Evolutionary conservation across 495 filamentous ascomycete genomes (phyloP), one percentile per base, ranked within the genome.

Genomic region (Staphylotrichum longicolle): DNA sequence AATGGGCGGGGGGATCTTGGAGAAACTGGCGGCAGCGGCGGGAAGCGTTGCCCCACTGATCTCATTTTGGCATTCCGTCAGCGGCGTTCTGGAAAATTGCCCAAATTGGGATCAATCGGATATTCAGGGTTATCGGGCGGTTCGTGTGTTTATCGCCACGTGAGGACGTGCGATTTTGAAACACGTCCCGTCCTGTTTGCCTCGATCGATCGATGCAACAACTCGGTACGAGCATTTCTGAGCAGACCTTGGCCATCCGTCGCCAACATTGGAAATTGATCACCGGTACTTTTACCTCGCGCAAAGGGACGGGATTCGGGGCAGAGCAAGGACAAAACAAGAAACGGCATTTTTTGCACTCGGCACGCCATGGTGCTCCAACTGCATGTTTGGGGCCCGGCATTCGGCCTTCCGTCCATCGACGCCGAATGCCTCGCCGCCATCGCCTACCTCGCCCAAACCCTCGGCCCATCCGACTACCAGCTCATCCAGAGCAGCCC

Each of bases 331-430:
- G 20, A 27, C 0, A 27, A 27, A 27, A 27, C 20, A 27, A 27
- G 20, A 27, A 27, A 27, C 20, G 20, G 20, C 20, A 0, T 27
- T 27, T 27, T 27, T 27, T 27, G 20, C n/a, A 41, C n/a, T 52
- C 3, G 12, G 32, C 12, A 27, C 10, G 10, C 45, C 34, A 65
- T 65, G 63, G 54, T 85, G 62, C 78, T 96, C 12, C 85, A 93
- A 80, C 84, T 98, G 44, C 89, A 96, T 72, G 83, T 96, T 63
- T 96, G 91, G 90, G 93, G 94, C 45, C 90, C 91, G 39, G 92
- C 88, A 41, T 95, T 95, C 73, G 81, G 80, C 34, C 83, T 97
- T 44, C 89, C 93, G 9, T 97, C 93, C 54, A 87, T 97, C 61
- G 93, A 96, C 60, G 80, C 94, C 54, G 89, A 95, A 81, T 97